Percentiles rank a stretch among this genome's conserved stretches.
These are phyloP conservation scores for Coemansia asiatica DNA, from an alignment of 192 early-diverging fungal species.

Conservation along the genomic window DNA sequence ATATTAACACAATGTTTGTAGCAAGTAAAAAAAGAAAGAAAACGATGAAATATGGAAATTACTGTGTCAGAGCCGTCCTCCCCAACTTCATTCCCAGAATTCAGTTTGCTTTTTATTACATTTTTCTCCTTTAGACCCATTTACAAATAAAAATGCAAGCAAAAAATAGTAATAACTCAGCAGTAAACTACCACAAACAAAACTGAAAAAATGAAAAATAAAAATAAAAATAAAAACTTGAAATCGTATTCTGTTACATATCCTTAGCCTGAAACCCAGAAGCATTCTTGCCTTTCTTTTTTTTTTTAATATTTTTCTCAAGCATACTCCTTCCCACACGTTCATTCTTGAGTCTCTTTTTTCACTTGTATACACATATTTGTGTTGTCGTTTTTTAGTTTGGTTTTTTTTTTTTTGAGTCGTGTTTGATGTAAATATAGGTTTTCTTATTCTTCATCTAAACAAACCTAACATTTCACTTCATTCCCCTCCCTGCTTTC, in stretches of 20 bases:
- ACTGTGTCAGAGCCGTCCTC: too few species aligned
- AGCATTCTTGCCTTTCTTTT: constrained; percentile 6
- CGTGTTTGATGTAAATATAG: neutral
- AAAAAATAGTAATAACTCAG: neutral
- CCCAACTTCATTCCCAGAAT: neutral
- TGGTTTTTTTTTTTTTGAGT: neutral
- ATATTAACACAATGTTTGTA: neutral
- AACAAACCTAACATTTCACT: constrained; percentile 10
- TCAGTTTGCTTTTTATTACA: neutral
- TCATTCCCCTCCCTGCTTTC: constrained; percentile 12
- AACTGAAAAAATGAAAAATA: neutral
- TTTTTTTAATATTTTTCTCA: neutral
- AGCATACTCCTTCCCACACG: neutral
- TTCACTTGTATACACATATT: neutral
- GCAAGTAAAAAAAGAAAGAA: constrained; percentile 4
- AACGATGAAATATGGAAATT: too few species aligned
- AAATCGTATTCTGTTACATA: too few species aligned
- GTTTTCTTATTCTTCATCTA: neutral
- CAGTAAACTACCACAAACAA: neutral
- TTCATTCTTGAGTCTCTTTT: constrained; percentile 1
- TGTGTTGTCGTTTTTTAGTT: constrained; percentile 5
- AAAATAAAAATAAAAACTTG: too few species aligned
- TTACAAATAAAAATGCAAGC: neutral
- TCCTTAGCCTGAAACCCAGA: neutral
- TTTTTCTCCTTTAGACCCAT: neutral